Base-by-base conservation (phyloP, 2,329 filamentous ascomycete species). In the Orbilia ellipsospora region DNA sequence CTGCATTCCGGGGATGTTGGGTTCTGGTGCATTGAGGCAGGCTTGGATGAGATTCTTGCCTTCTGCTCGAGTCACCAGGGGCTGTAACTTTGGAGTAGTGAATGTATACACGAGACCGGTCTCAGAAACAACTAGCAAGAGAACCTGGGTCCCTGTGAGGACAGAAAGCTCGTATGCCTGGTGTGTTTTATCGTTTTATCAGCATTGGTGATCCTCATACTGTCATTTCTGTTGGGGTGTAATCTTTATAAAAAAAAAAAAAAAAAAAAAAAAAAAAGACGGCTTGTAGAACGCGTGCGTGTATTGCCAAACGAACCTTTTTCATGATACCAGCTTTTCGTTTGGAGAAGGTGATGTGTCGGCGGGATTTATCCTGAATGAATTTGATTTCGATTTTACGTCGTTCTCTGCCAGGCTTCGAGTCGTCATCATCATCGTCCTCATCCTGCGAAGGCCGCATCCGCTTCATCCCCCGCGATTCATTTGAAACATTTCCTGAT, bases 341-440 rank as follows among this genome's bases (percentile, higher is more conserved):
- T 90, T 99, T 99, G 80, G 94, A 98, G 84, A 99, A 98, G 81
- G 95, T 98, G 83, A 98, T 99, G 86, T 99, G 95, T 78, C 95
- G 92, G 85, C 95, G 93, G 85, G 94, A 98, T 87, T 99, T 99
- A 85, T 99, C 95, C 84, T 94, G 94, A 84, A 99, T 99, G 86
- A 99, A 99, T 88, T 99, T 99, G 86, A 99, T 99, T 85, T 99
- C 95, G 81, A 99, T 99, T 91, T 99, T 99, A 85, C 95, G 90
- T 82, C 95, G 91, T 88, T 98, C 95, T 84, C 95, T 94, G 82
- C 93, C 93, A 78, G 93, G 93, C 89, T 98, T 98, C 84, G 97
- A 94, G 80, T 97, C 94, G 80, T 98, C 94, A 78, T 98, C 95
- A 79, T 98, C 94, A 79, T 98, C 95, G 82, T 98, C 95, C 82